phyloP scores from a whole-genome alignment of 345 rosid genomes.

The Sisymbrium irio region DNA sequence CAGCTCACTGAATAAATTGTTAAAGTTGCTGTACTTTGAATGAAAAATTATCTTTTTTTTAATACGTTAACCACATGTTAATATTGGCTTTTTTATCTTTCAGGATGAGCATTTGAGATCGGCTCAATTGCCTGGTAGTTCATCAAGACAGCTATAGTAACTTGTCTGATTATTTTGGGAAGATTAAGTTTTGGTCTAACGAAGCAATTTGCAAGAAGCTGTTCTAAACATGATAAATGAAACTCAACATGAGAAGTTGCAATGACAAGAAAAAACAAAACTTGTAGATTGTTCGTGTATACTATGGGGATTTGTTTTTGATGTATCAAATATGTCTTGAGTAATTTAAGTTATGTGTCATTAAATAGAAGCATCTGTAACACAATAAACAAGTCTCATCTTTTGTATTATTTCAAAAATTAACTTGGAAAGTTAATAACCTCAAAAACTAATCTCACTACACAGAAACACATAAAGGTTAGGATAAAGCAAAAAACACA shows the following conservation, averaged over 20 bases:
- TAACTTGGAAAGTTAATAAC: no score
- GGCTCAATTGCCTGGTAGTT: constrained; percentile 51
- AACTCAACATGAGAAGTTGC: constrained; percentile 7
- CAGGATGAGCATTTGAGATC: constrained; percentile 68
- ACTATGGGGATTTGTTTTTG: no score
- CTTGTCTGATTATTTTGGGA: background rate
- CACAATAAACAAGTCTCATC: no score
- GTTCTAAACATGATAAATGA: background rate
- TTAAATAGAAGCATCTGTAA: no score
- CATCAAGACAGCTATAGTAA: constrained; percentile 48
- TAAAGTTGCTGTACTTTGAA: background rate
- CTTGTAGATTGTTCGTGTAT: background rate
- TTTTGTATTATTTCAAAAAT: no score
- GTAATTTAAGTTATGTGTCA: no score
- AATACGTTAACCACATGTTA: background rate
- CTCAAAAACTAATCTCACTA: no score
- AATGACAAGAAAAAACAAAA: background rate
- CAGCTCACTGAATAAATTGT: background rate
- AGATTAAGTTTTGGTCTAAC: background rate
- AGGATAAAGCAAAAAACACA: no score
- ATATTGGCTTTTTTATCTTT: background rate
- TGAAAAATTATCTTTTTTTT: background rate
- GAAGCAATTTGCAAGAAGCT: background rate
- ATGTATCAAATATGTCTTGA: no score
- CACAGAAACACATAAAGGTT: no score